Evolutionary conservation across 2,329 filamentous ascomycete species (phyloP), one percentile per base, ranked within the genome.

Genomic region (Verruconis gallopava): DNA sequence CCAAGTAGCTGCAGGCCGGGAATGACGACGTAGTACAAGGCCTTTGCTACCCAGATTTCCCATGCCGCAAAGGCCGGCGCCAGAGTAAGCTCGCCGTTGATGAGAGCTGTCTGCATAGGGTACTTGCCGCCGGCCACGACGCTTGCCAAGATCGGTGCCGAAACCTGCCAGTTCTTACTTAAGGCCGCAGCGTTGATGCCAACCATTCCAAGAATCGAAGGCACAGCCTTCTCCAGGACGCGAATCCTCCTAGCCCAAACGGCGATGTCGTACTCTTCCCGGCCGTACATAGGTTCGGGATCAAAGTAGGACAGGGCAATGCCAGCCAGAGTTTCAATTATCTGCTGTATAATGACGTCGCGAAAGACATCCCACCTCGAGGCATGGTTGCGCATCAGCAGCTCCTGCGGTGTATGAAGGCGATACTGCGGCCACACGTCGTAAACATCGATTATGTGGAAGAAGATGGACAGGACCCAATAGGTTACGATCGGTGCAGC

Each of bases 331-430:
- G 85, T 81, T 66, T 98, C 91, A 38, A 98, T 83, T 46, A 89
- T 60, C 58, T 98, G 91, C 64, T 98, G 89, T 45, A 96, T 58
- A 43, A 96, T 65, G 51, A 96, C 89, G 67, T 96, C 89, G 59
- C 84, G 79, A 48, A 89, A 76, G 3, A 94, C 86, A 54, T 95
- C 81, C 64, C 75, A 84, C 48, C 85, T 77, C 37, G 82, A 75
- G 41, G 85, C 89, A 55, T 85, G 85, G 62, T 95, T 95, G 53
- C 88, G 77, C 61, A 85, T 84, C 25, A 79, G 59, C 48, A 96
- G 81, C 62, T 96, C 89, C 40, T 85, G 86, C 12, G 91, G 91
- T 0, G 91, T 96, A 64, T 98, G 91, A 33, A 98, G 71, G 48
- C 91, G 81, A 64, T 96, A 95, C 54, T 93, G 77, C 14, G 88